Evolutionary conservation across 2,329 filamentous ascomycete genomes (phyloP).

Genomic region (Trichophyton schoenleinii): DNA sequence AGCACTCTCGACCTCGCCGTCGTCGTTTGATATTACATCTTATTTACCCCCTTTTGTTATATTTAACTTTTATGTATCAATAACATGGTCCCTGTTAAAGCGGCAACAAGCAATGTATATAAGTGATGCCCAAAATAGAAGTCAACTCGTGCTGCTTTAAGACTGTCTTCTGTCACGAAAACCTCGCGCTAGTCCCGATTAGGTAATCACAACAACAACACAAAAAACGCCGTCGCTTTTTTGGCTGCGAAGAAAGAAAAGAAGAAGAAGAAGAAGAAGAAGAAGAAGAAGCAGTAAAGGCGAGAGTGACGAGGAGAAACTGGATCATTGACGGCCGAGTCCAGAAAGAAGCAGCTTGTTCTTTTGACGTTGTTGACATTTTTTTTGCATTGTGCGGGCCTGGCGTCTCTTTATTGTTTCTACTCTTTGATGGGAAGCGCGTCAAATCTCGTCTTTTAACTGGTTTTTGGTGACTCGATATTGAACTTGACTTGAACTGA

Average conservation of each 20-base stretch:
- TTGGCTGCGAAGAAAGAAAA: background rate
- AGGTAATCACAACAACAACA: conserved; percentile 2
- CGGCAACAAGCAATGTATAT: background rate
- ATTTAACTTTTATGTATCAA: background rate
- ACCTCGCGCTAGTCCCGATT: background rate
- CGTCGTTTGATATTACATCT: background rate
- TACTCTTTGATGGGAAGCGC: too few species aligned
- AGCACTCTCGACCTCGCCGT: background rate
- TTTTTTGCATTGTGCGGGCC: background rate
- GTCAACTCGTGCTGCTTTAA: background rate
- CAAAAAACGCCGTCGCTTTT: background rate
- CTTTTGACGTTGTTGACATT: background rate
- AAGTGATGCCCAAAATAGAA: background rate
- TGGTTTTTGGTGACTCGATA: too few species aligned
- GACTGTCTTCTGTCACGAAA: background rate
- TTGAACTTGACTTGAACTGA: too few species aligned
- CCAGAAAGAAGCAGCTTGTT: background rate
- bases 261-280: background rate
- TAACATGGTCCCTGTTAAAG: background rate
- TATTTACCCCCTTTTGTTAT: background rate
- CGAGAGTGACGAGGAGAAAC: background rate
- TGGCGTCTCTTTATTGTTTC: too few species aligned
- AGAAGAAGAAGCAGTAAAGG: background rate
- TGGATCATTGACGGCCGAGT: too few species aligned
- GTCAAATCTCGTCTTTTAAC: too few species aligned